These are phyloP conservation scores for Triticum urartu DNA, from an alignment of 176 grass and related monocot genomes.

Conservation along the genomic window DNA sequence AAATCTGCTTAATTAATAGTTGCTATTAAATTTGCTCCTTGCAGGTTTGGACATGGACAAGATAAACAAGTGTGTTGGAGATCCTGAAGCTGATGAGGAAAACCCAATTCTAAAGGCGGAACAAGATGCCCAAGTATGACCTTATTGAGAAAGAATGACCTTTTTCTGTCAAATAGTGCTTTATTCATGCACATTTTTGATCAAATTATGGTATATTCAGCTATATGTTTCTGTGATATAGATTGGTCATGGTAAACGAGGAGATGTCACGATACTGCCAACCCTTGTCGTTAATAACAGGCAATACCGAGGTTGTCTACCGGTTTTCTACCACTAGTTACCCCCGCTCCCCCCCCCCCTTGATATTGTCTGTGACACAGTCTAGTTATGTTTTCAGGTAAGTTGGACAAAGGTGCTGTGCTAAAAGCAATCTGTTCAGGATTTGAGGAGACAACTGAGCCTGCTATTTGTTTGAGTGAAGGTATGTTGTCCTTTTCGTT, in stretches of 20 bases:
- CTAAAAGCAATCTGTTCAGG: conserved; percentile 90
- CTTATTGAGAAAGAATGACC: background rate
- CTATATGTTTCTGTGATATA: conserved; percentile 28
- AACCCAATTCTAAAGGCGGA: conserved; percentile 82
- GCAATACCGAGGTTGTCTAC: conserved; percentile 76
- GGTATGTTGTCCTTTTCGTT: conserved; percentile 43
- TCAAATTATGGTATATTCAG: conserved; percentile 28
- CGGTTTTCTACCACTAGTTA: conserved; percentile 12
- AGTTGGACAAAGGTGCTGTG: conserved; percentile 82
- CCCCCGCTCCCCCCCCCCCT: background rate
- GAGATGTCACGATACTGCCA: conserved; percentile 92
- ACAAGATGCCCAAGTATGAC: conserved; percentile 75
- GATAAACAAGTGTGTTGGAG: conserved; percentile 78
- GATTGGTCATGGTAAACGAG: conserved; percentile 72
- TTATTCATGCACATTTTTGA: background rate
- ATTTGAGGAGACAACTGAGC: conserved; percentile 91
- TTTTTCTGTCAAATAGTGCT: conserved; percentile 6
- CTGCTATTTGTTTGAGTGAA: conserved; percentile 74
- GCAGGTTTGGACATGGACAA: conserved; percentile 63
- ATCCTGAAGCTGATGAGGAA: conserved; percentile 66
- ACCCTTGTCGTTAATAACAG: conserved; percentile 87
- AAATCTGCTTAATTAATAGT: background rate
- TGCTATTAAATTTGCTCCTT: background rate
- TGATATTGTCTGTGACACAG: conserved; percentile 37
- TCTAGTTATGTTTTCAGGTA: conserved; percentile 51